Conservation (phyloP, 495 filamentous ascomycete species). For the Talaromyces borbonicus region DNA sequence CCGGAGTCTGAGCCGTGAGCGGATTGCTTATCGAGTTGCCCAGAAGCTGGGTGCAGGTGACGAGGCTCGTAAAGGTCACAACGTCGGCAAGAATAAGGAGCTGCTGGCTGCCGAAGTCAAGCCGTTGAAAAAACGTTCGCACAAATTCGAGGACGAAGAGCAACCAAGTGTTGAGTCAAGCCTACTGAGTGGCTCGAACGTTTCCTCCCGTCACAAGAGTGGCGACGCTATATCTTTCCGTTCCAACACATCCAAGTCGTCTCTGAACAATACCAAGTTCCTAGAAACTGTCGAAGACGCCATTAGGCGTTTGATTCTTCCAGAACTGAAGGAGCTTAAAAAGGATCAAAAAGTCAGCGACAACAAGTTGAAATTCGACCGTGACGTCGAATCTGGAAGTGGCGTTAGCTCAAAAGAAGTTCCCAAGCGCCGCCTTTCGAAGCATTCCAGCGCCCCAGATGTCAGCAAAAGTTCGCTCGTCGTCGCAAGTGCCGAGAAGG, state of each 20-base stretch:
- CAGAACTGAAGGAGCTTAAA: constrained; percentile 84
- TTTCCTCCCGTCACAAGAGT: constrained; percentile 61
- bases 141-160: constrained; percentile 54
- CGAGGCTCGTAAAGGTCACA: constrained; percentile 33
- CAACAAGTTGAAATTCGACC: constrained; percentile 53
- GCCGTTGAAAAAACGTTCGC: constrained; percentile 52
- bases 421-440: constrained; percentile 49
- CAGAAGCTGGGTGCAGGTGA: constrained; percentile 53
- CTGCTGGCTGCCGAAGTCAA: constrained; percentile 44
- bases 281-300: constrained; percentile 94
- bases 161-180: constrained; percentile 64
- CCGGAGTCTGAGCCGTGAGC: constrained; percentile 64
- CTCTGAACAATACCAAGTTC: constrained; percentile 91
- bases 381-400: constrained; percentile 46
- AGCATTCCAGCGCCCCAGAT: constrained; percentile 61
- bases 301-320: constrained; percentile 82
- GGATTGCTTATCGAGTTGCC: constrained; percentile 59
- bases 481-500: constrained; percentile 25
- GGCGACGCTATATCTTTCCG: constrained; percentile 66
- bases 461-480: constrained; percentile 41
- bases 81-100: constrained; percentile 45
- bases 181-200: constrained; percentile 54
- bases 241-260: constrained; percentile 71
- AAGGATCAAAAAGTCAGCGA: constrained; percentile 66
- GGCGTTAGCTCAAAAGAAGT: constrained; percentile 54